A percentile compares a stretch with the other conserved stretches of the same genome.
These are phyloP conservation scores for Fraxinus velutina DNA, from an alignment of 305 asterid species.

Conservation along the genomic window DNA sequence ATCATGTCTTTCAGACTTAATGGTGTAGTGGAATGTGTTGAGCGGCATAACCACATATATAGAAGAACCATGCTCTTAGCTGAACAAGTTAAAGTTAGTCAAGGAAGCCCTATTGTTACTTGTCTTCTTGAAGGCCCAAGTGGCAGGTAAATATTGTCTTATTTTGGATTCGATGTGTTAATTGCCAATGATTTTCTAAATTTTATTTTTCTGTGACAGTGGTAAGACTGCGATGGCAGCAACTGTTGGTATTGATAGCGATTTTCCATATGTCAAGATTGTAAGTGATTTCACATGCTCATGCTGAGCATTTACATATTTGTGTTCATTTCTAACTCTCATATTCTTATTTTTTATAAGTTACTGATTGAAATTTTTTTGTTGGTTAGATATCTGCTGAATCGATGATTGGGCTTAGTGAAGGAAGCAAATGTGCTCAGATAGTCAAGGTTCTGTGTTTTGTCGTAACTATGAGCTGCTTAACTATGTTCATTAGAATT, in stretches of 20 bases:
- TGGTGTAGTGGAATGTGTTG: slow-evolving; percentile 81
- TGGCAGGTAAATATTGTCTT: slow-evolving; percentile 65
- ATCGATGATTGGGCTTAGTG: slow-evolving; percentile 92
- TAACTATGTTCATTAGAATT: neutral
- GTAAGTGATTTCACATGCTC: slow-evolving; percentile 47
- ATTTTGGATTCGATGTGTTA: slow-evolving; percentile 18
- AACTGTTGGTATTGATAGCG: slow-evolving; percentile 83
- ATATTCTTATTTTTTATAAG: slow-evolving; percentile 15
- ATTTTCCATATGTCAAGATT: slow-evolving; percentile 90
- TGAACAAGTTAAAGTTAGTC: slow-evolving; percentile 88
- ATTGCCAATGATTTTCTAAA: slow-evolving; percentile 12
- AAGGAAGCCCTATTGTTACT: slow-evolving; percentile 85
- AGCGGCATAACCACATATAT: slow-evolving; percentile 71
- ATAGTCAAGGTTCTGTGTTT: slow-evolving; percentile 64
- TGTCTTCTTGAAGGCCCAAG: slow-evolving; percentile 98
- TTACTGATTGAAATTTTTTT: neutral
- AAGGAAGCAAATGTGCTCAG: slow-evolving; percentile 87
- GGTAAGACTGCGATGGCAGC: slow-evolving; percentile 99
- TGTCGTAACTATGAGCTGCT: slow-evolving; percentile 18
- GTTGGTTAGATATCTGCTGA: slow-evolving; percentile 79
- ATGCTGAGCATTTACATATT: neutral
- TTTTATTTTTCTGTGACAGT: slow-evolving; percentile 46
- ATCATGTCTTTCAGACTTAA: slow-evolving; percentile 56
- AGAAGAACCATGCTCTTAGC: slow-evolving; percentile 80
- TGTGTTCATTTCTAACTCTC: slow-evolving; percentile 4